These are phyloP conservation scores for Megacollybia marginata DNA, from an alignment of 768 basidiomycete species.

Conservation along the genomic window DNA sequence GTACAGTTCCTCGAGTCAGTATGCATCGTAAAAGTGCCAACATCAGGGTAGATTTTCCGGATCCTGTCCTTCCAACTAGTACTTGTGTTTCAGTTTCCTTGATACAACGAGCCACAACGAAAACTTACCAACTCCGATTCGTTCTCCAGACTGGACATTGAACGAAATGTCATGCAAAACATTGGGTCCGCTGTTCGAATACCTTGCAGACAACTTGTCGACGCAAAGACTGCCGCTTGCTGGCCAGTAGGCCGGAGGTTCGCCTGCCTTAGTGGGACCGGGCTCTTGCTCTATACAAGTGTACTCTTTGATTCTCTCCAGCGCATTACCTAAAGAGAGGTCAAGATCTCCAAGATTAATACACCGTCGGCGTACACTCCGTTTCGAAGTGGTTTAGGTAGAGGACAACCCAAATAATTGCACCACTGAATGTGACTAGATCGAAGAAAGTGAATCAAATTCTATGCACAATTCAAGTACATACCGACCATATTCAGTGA, in stretches of 20 bases:
- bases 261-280: conserved; percentile 21
- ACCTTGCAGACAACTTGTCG: conserved; percentile 45
- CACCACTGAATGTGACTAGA: conserved; percentile 9
- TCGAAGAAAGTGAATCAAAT: not conserved
- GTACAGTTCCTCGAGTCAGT: conserved; percentile 45
- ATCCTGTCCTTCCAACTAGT: conserved; percentile 39
- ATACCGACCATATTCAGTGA: conserved; percentile 29
- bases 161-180: not conserved
- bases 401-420: conserved; percentile 14
- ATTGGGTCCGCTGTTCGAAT: conserved; percentile 29
- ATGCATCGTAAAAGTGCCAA: conserved; percentile 53
- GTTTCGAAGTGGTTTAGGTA: conserved; percentile 17
- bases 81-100: conserved; percentile 51
- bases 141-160: conserved; percentile 13
- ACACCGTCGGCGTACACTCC: conserved; percentile 1
- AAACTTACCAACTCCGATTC: conserved; percentile 43
- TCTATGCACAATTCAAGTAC: conserved; percentile 1
- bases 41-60: conserved; percentile 49
- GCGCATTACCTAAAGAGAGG: not conserved
- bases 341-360: not conserved
- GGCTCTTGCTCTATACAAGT: conserved; percentile 38
- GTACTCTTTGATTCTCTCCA: conserved; percentile 20
- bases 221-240: conserved; percentile 44
- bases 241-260: conserved; percentile 55
- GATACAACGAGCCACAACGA: conserved; percentile 42